Evolutionary conservation across 371 early-diverging fungal genomes (phyloP), one percentile per base, ranked within the genome.

Genomic region (Rhizopus delemar): DNA sequence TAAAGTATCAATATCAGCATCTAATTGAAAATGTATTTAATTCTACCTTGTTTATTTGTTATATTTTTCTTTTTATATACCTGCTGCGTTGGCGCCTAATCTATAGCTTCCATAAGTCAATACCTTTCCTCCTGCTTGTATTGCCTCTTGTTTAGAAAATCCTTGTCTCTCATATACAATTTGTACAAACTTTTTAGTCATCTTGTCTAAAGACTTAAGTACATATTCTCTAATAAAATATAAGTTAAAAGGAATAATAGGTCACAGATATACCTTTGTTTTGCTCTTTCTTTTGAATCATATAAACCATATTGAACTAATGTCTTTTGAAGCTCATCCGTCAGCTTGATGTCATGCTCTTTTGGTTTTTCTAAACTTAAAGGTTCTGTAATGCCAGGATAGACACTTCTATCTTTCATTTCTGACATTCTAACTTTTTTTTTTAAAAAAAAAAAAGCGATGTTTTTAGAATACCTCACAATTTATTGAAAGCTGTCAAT

Each of bases 1-100:
- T 32, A 99, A 74, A 0, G 97, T 95, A 86, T 99, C 99, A 58
- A 99, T 97, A 89, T 99, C 99, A 13, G 96, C 87, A 36, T 92
- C 96, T 86, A 51, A 16, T 46, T 16, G 38, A 4, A 51, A 11
- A 29, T 12, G 39, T 1, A 12, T 39, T 39, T 39, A 12, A 9
- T 39, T 39, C 12, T 7, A 9, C 12, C 12, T 39, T 39, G 39
- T 9, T 39, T 7, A 12, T 12, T 39, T 9, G 39, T 9, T 9
- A 39, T 1, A 12, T 39, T 7, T 39, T 12, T 39, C 3, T 51
- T 35, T 22, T 36, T 9, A 39, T 15, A 38, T 77, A 70, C 91
- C 88, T 33, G 77, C 77, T 6, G 88, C 86, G 72, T 97, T 93
- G 2, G 93, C 97, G 11, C 96, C 97, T n/a, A 96, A 80, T 15